Evolutionary conservation across 352 stramenopile species (phyloP).

Genomic region (Pythium plurisporium): DNA sequence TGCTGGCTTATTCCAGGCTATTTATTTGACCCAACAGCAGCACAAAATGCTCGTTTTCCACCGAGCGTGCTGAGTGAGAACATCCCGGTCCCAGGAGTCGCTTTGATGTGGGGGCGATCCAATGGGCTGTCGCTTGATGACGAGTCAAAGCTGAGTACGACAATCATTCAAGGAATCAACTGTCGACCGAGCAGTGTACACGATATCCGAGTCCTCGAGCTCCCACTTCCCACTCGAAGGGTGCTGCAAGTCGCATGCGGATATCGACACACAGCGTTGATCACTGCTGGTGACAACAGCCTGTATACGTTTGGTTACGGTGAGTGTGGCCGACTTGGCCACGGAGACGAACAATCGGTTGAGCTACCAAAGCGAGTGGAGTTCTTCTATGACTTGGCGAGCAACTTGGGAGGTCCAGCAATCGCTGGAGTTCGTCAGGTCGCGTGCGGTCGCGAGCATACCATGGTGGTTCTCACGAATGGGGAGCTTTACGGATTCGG

Average conservation of each 20-base stretch:
- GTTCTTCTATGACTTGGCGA: slow-evolving; percentile 50
- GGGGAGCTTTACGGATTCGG: slow-evolving; percentile 78
- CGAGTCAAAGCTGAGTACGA: slow-evolving; percentile 23
- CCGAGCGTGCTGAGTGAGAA: slow-evolving; percentile 22
- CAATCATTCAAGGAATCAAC: slow-evolving; percentile 4
- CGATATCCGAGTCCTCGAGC: slow-evolving; percentile 34
- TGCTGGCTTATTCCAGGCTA: slow-evolving; percentile 57
- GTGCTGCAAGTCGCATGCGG: slow-evolving; percentile 69
- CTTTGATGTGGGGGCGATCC: slow-evolving; percentile 52
- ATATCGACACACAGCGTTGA: slow-evolving; percentile 70
- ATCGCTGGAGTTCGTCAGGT: slow-evolving; percentile 44
- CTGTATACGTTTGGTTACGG: slow-evolving; percentile 82
- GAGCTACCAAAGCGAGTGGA: slow-evolving; percentile 36
- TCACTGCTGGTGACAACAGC: slow-evolving; percentile 46
- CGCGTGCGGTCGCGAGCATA: slow-evolving; percentile 82
- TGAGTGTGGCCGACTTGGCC: slow-evolving; percentile 70
- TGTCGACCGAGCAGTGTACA: slow-evolving; percentile 6
- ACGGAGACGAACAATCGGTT: slow-evolving; percentile 56
- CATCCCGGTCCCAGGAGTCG: slow-evolving; percentile 47
- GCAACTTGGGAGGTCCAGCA: not conserved
- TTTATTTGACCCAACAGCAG: slow-evolving; percentile 29
- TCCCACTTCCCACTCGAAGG: slow-evolving; percentile 49
- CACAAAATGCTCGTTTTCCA: slow-evolving; percentile 17
- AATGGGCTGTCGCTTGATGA: slow-evolving; percentile 66
- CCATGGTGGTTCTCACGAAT: slow-evolving; percentile 64